phyloP scores from a whole-genome alignment of 2,329 filamentous ascomycete species.

The Paraphaeosphaeria sporulosa region DNA sequence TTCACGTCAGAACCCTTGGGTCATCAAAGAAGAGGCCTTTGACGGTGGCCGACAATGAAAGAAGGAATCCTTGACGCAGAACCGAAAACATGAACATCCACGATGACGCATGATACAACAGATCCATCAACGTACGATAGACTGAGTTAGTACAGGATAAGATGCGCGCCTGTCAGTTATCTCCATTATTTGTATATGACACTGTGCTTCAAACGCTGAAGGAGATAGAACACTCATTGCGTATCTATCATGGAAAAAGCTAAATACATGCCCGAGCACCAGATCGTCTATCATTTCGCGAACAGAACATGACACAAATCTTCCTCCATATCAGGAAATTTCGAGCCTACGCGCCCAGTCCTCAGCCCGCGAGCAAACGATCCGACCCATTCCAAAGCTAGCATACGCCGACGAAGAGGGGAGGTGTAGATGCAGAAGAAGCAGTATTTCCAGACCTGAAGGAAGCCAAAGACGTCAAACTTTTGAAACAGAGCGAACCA shows the following conservation, averaged over 20 bases:
- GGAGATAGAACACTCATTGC: slow-evolving; percentile 31
- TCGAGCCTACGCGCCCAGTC: slow-evolving; percentile 15
- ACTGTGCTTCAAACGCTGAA: slow-evolving; percentile 15
- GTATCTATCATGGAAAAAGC: slow-evolving; percentile 34
- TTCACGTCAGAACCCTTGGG: slow-evolving; percentile 5
- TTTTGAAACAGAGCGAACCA: slow-evolving; percentile 39
- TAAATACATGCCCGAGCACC: slow-evolving; percentile 46
- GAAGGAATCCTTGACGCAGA: too few species aligned
- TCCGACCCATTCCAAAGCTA: slow-evolving; percentile 18
- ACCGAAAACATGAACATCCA: too few species aligned
- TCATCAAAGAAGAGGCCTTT: not conserved
- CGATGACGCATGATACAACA: too few species aligned
- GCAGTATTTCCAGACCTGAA: slow-evolving; percentile 32
- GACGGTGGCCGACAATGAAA: too few species aligned
- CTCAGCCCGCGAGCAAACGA: slow-evolving; percentile 5
- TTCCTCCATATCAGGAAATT: slow-evolving; percentile 15
- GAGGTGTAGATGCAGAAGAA: slow-evolving; percentile 32
- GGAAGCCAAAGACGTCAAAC: slow-evolving; percentile 35
- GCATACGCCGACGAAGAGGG: slow-evolving; percentile 17
- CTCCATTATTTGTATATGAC: not conserved
- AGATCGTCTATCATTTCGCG: slow-evolving; percentile 36
- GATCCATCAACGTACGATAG: too few species aligned
- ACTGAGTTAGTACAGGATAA: too few species aligned
- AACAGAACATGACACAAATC: slow-evolving; percentile 19
- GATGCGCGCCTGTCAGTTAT: too few species aligned